Conservation (phyloP, 176 grass and related monocot species). For the Miscanthus lutarioriparius region DNA sequence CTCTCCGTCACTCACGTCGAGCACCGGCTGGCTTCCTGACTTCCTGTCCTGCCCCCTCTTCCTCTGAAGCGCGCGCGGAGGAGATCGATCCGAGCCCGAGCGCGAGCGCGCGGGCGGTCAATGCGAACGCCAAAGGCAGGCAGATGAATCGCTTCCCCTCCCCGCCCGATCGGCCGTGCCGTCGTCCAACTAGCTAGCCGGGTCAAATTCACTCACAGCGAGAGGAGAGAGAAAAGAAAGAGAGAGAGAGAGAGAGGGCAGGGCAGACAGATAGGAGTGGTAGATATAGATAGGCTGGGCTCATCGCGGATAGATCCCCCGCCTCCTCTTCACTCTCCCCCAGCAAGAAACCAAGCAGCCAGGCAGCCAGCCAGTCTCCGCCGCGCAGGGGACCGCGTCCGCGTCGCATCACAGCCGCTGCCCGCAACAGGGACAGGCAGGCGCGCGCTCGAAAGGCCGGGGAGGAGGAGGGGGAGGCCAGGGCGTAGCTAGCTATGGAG, state of each 20-base stretch:
- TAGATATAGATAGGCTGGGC: conserved; percentile 30
- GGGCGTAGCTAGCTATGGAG: conserved; percentile 32
- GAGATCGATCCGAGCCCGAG: conserved; percentile 12
- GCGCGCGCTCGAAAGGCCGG: background rate
- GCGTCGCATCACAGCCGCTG: conserved; percentile 13
- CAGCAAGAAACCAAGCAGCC: background rate
- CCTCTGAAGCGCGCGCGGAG: background rate
- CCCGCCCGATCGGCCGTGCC: conserved; percentile 6
- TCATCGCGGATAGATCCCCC: conserved; percentile 39
- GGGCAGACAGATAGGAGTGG: background rate
- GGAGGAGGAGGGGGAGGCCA: background rate
- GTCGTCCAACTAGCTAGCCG: background rate
- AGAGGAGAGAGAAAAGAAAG: background rate
- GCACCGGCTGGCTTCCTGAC: background rate
- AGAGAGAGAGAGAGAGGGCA: background rate
- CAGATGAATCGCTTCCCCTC: conserved; percentile 7
- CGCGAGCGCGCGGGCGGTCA: background rate
- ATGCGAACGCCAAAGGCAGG: background rate
- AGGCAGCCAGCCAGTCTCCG: background rate
- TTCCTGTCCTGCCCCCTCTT: background rate
- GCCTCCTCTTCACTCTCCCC: conserved; percentile 22
- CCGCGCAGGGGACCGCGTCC: background rate
- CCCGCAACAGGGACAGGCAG: conserved; percentile 13
- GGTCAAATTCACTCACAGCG: conserved; percentile 10
- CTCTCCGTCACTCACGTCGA: background rate